Base-by-base conservation (phyloP, 495 filamentous ascomycete genomes). In the Penicillium cosmopolitanum region DNA sequence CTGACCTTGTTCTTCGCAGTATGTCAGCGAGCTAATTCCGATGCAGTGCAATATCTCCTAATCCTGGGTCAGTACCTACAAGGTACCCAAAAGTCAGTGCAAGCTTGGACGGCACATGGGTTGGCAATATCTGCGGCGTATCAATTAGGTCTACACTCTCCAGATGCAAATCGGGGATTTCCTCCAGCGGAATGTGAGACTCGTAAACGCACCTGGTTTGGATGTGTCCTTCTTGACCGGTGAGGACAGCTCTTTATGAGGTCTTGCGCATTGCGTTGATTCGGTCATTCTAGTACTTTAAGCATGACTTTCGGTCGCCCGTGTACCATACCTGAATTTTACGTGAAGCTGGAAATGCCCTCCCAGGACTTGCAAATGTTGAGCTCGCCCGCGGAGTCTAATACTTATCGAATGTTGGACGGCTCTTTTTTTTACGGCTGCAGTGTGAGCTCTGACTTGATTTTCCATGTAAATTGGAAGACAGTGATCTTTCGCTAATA, bases 251-350 rank as follows among this genome's bases (percentile, higher is more conserved):
- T 40, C 36, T 40, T 40, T 40, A 40, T 40, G 36, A 40, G 36
- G 36, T 40, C 36, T 40, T 40, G 36, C 36, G 36, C 36, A 40
- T 23, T 33, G 18, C 25, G 25, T 56, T 47, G 15, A 35, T 43
- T 38, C 25, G 15, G 23, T 18, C 51, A 42, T 28, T 35, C 50
- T 50, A 80, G 77, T 58, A 69, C 71, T 40, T 67, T 76, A 51
- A 79, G 77, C 60, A 80, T 80, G 76, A 79, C 73, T 5, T 73
- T 71, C 53, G 78, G 77, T 13, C 65, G 74, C 0, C 74, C 74
- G 5, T 67, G 68, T 16, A 61, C 72, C 4, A 75, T 77, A 5
- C 69, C 74, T 5, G 66, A 69, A 8, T 70, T 60, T 38, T 68
- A 72, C 13, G 66, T 77, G 28, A 68, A 63, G 23, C 58, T 75